Evolutionary conservation across 768 basidiomycete genomes (phyloP).

Genomic region (Phylloporus arenicola): DNA sequence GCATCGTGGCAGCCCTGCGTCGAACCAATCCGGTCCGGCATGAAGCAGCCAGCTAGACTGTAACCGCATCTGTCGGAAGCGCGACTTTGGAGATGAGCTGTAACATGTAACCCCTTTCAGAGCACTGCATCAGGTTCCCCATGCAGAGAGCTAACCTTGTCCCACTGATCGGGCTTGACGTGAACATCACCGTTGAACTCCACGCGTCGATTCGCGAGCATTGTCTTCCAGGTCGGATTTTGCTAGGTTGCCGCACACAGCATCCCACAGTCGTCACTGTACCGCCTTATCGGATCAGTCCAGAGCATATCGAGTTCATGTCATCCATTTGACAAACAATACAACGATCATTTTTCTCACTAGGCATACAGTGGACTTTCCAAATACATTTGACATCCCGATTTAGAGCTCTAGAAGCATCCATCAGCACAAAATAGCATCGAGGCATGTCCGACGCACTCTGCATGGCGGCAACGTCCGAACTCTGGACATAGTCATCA

Average conservation of each 20-base stretch:
- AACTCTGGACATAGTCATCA: constrained; percentile 86
- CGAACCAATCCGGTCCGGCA: constrained; percentile 12
- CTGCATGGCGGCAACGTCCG: constrained; percentile 92
- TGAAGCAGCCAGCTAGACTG: not conserved
- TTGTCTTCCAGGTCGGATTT: constrained; percentile 4
- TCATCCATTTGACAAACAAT: constrained; percentile 5
- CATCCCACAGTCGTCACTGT: not conserved
- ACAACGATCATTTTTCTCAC: constrained; percentile 7
- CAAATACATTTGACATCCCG: not conserved
- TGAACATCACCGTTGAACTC: not conserved
- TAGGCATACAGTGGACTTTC: constrained; percentile 6
- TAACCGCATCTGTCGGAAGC: constrained; percentile 16
- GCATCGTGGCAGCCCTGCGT: constrained; percentile 15
- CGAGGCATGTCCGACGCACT: constrained; percentile 39
- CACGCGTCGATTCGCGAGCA: constrained; percentile 9
- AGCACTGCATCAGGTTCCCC: constrained; percentile 17
- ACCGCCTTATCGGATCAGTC: constrained; percentile 6
- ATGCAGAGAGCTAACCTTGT: constrained; percentile 32
- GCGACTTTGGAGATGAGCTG: constrained; percentile 3
- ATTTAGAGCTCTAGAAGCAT: constrained; percentile 20
- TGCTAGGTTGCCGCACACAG: constrained; percentile 18
- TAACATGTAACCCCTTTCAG: constrained; percentile 10
- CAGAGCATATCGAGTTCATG: not conserved
- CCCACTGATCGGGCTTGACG: constrained; percentile 18
- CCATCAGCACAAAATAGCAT: not conserved